Evolutionary conservation across 192 early-diverging fungal species (phyloP), one percentile per base, ranked within the genome.

Genomic region (Thamnidium elegans): DNA sequence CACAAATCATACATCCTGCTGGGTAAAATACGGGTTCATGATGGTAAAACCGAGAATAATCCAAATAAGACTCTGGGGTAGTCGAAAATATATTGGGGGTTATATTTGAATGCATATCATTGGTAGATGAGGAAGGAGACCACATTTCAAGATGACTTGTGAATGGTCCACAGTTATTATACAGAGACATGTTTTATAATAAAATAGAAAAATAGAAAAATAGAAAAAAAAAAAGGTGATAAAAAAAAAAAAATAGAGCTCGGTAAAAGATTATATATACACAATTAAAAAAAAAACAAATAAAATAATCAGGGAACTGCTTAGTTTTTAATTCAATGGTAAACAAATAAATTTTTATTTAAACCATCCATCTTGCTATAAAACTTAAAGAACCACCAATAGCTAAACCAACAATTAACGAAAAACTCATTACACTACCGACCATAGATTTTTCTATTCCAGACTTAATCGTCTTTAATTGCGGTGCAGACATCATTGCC

Each of bases 401-500:
- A 0, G 88, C 86, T 63, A 92, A 70, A 4, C 90, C 90, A 19
- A 80, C 21, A 11, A 81, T 78, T 50, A 92, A 71, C 26, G 80
- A 82, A 51, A 89, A 88, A 45, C 81, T 81, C 62, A 92, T 72
- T 26, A 89, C 77, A 21, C 80, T 81, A n/a, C 90, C 89, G 7
- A 81, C 82, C 39, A 84, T 68, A 3, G 58, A 17, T 19, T 59
- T 43, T 52, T 87, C 77, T 34, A 65, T 70, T 19, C 67, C 69
- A 47, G 71, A 73, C 30, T 47, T 42, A 17, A 70, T 52, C 20
- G 26, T 26, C n/a, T 70, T 58, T 50, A 69, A 34, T 67, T 69
- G 55, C 7, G 84, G 84, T 3, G 73, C 81, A 3, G 81, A 74
- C 72, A 92, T 88, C 76, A 92, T 87, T 2, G 81, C 69, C 20